Conservation (phyloP, 2,329 filamentous ascomycete species). For the Tolypocladium endophyticum region DNA sequence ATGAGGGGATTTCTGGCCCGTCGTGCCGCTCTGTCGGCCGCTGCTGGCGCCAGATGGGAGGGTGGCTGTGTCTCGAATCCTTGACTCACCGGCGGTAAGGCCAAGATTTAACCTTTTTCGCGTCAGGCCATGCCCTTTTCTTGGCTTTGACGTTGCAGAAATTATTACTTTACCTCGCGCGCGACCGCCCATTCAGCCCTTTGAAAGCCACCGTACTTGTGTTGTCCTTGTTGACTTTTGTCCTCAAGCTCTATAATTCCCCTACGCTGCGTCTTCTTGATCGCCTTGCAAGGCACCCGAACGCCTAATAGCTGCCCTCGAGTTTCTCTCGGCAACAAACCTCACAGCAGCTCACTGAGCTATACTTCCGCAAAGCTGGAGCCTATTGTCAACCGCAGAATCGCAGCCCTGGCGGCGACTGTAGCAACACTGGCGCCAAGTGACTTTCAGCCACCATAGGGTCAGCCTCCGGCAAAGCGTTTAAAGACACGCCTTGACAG, state of each 20-base stretch:
- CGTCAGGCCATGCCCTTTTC: not conserved
- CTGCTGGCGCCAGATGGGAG: not conserved
- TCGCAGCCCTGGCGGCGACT: conserved; percentile 9
- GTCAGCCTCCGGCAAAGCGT: not conserved
- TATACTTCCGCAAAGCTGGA: conserved; percentile 9
- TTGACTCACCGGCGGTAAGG: not conserved
- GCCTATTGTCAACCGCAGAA: not conserved
- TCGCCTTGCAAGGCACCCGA: not conserved
- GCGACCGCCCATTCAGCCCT: no score
- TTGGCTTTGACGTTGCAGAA: not conserved
- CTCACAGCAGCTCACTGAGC: conserved; percentile 6
- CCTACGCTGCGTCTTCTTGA: not conserved
- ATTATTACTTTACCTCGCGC: not conserved
- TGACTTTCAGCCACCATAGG: conserved; percentile 7
- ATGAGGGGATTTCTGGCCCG: not conserved
- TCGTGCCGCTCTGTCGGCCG: not conserved
- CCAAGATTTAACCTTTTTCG: not conserved
- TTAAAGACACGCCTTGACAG: no score
- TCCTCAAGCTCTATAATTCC: not conserved
- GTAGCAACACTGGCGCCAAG: conserved; percentile 2
- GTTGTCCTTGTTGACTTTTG: not conserved
- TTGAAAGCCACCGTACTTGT: not conserved
- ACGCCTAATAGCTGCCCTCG: not conserved
- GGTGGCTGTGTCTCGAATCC: not conserved
- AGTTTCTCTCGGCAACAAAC: not conserved